phyloP scores from a whole-genome alignment of 768 basidiomycete species.

The Amylocystis lapponica region DNA sequence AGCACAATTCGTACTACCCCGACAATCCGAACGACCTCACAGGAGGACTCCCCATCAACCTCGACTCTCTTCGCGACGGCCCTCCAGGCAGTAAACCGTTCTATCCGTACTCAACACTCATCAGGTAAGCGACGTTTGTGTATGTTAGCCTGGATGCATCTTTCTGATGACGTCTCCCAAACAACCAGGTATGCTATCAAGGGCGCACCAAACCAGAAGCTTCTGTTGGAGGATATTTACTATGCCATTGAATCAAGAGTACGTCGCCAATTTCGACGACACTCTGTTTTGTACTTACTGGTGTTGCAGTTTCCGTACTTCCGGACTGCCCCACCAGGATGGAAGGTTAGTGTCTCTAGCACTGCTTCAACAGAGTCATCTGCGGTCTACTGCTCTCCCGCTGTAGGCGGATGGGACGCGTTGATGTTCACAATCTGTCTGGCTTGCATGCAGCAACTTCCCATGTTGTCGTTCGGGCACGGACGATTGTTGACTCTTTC shows the following conservation, averaged over 20 bases:
- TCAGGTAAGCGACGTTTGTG: conserved; percentile 52
- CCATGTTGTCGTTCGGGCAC: neutral
- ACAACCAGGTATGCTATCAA: conserved; percentile 77
- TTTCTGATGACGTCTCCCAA: too few species aligned
- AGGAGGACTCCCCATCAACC: conserved; percentile 79
- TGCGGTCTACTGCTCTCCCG: neutral
- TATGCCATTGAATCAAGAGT: conserved; percentile 88
- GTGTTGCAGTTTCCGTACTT: conserved; percentile 77
- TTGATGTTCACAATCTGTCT: conserved; percentile 45
- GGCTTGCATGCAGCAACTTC: neutral
- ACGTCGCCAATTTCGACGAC: conserved; percentile 28
- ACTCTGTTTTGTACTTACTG: conserved; percentile 12
- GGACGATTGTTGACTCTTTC: conserved; percentile 14
- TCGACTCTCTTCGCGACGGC: conserved; percentile 81
- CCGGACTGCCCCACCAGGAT: conserved; percentile 80
- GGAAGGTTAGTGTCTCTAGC: conserved; percentile 61
- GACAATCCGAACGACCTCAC: conserved; percentile 71
- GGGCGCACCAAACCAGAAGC: conserved; percentile 81
- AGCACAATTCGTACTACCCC: conserved; percentile 56
- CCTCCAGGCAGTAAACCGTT: conserved; percentile 88
- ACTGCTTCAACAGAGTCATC: neutral
- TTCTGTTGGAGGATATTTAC: conserved; percentile 85
- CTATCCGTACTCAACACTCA: conserved; percentile 87
- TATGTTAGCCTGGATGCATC: conserved; percentile 1
- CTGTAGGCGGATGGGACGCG: conserved; percentile 15